Conservation (phyloP, 192 early-diverging fungal species). For the Funneliformis mosseae region DNA sequence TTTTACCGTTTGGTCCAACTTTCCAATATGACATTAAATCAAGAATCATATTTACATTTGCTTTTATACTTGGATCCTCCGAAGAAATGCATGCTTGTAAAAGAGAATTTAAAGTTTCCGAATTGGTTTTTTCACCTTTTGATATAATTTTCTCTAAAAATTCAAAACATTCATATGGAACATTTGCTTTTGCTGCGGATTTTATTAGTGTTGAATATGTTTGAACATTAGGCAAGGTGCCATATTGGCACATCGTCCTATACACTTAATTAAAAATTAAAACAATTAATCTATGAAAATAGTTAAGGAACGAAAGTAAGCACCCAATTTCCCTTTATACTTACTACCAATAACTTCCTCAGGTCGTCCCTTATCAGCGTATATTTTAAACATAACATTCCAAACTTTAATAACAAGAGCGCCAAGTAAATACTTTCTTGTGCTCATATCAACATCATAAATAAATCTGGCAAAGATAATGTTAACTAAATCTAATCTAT, state of each 20-base stretch:
- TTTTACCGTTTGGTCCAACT: slow-evolving; percentile 12
- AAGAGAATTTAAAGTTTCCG: slow-evolving; percentile 3
- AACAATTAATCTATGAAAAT: not conserved
- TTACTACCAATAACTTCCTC: slow-evolving; percentile 9
- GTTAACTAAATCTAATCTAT: slow-evolving; percentile 23
- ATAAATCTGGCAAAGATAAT: slow-evolving; percentile 19
- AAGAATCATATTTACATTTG: not conserved
- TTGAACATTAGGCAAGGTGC: not conserved
- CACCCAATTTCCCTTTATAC: not conserved
- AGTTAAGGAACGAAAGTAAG: not conserved
- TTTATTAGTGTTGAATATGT: slow-evolving; percentile 17
- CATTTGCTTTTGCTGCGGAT: not conserved
- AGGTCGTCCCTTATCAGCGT: not conserved
- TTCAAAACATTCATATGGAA: not conserved
- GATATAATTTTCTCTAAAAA: slow-evolving; percentile 1
- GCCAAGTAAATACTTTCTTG: not conserved
- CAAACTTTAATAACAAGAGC: slow-evolving; percentile 11
- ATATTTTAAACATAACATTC: slow-evolving; percentile 15
- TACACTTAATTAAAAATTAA: not conserved
- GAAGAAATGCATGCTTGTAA: not conserved
- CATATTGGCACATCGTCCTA: not conserved
- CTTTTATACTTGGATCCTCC: not conserved
- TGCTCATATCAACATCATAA: not conserved
- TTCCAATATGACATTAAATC: slow-evolving; percentile 9
- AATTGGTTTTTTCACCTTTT: not conserved